Percentiles rank a stretch among this genome's conserved stretches.
phyloP scores from a whole-genome alignment of 352 stramenopile species.

The Phytophthora tubulina region DNA sequence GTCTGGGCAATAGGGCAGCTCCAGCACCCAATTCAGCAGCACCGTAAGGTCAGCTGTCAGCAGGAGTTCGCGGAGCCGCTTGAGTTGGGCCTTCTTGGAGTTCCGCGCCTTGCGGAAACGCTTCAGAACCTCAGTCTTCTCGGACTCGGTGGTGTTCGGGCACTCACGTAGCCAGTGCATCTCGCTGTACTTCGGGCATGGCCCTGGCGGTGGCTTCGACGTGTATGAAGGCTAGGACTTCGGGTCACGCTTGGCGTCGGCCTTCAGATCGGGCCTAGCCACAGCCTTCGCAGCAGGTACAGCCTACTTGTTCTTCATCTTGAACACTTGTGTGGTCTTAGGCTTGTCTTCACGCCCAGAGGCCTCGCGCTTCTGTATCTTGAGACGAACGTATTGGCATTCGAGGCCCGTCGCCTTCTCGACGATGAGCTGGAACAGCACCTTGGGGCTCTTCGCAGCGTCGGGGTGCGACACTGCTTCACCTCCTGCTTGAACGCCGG shows the following conservation, averaged over 20 bases:
- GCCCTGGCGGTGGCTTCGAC: neutral
- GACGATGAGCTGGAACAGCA: conserved; percentile 15
- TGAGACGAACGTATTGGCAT: conserved; percentile 5
- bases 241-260: neutral
- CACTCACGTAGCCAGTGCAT: conserved; percentile 23
- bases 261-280: too few relatives aligned
- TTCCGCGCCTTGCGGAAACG: neutral
- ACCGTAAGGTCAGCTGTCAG: neutral
- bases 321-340: neutral
- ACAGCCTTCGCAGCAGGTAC: too few relatives aligned
- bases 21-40: conserved; percentile 9
- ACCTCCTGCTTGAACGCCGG: conserved; percentile 14
- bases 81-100: neutral
- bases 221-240: neutral
- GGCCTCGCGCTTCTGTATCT: conserved; percentile 7
- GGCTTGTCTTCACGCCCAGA: neutral
- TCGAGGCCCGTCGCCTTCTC: conserved; percentile 14
- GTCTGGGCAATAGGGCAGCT: conserved; percentile 22
- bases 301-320: neutral
- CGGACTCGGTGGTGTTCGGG: neutral
- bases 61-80: conserved; percentile 13
- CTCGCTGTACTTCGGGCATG: conserved; percentile 13
- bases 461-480: conserved; percentile 4
- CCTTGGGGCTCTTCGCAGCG: neutral
- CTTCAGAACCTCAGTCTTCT: conserved; percentile 1